Percentiles rank a stretch among this genome's conserved stretches.
Evolutionary conservation across 2,329 filamentous ascomycete genomes (phyloP).

Genomic region (Myriosclerotinia duriaeana): DNA sequence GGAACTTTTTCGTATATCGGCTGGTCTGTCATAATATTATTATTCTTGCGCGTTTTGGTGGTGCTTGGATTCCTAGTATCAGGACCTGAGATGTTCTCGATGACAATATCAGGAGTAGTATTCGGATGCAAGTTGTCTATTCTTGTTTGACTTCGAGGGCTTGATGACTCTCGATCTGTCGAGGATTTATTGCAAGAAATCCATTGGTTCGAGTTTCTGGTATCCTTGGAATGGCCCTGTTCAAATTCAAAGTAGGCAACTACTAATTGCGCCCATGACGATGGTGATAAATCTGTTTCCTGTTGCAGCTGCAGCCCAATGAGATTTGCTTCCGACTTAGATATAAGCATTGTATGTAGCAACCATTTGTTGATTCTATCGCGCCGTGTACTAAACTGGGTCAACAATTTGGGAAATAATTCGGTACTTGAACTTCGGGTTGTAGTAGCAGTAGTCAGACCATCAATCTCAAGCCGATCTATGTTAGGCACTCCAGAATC

Average conservation of each 20-base stretch:
- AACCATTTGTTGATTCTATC: constrained; percentile 35
- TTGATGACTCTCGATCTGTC: background rate
- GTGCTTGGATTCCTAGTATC: too few relatives aligned
- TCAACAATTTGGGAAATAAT: constrained; percentile 27
- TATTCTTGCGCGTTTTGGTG: background rate
- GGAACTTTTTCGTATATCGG: background rate
- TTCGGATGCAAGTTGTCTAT: background rate
- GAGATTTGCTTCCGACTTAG: constrained; percentile 30
- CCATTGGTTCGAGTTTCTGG: too few relatives aligned
- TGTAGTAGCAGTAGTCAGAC: background rate
- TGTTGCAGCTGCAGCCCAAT: constrained; percentile 26
- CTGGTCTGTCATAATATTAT: too few relatives aligned
- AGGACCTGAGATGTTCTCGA: background rate
- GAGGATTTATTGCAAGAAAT: too few relatives aligned
- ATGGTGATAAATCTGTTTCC: constrained; percentile 27
- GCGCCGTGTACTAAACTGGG: constrained; percentile 31
- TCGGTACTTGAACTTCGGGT: constrained; percentile 23
- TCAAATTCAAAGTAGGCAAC: constrained; percentile 32
- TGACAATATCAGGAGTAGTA: background rate
- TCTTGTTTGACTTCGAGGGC: background rate
- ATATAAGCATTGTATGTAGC: constrained; percentile 27
- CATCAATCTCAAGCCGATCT: background rate
- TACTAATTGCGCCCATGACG: constrained; percentile 34
- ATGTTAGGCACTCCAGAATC: constrained; percentile 27
- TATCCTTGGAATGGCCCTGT: background rate